phyloP scores from a whole-genome alignment of 129 eudicot genomes.

The Rutidosis leptorrhynchoides region DNA sequence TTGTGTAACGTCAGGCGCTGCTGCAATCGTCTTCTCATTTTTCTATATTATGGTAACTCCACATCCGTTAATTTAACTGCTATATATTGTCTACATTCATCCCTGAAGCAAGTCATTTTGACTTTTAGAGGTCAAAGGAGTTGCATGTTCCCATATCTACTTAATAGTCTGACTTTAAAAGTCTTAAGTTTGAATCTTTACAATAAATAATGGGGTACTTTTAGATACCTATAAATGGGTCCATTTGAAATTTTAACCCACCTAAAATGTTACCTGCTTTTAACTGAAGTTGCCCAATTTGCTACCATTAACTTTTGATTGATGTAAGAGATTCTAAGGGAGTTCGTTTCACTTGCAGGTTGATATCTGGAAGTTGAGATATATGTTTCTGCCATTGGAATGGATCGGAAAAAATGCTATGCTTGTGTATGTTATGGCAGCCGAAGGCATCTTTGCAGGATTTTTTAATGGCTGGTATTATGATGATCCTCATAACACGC shows the following conservation, averaged over 20 bases:
- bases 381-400: conserved; percentile 59
- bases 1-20: conserved; percentile 84
- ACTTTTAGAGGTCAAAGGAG: conserved; percentile 11
- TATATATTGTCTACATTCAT: background rate
- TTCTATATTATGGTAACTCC: conserved; percentile 66
- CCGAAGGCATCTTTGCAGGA: conserved; percentile 90
- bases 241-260: background rate
- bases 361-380: conserved; percentile 49
- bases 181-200: background rate
- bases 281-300: background rate
- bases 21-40: conserved; percentile 63
- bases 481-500: conserved; percentile 55
- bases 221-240: background rate
- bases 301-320: background rate
- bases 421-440: conserved; percentile 94
- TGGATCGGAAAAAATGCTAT: conserved; percentile 98
- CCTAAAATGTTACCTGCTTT: background rate
- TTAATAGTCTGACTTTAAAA: background rate
- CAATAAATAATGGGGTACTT: background rate
- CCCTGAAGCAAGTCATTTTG: conserved; percentile 4
- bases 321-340: conserved; percentile 1
- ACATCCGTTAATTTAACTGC: conserved; percentile 7
- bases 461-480: conserved; percentile 92
- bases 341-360: conserved; percentile 39
- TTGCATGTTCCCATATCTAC: background rate